Base-by-base conservation (phyloP, 2,329 filamentous ascomycete species). In the Eutypella sp. region DNA sequence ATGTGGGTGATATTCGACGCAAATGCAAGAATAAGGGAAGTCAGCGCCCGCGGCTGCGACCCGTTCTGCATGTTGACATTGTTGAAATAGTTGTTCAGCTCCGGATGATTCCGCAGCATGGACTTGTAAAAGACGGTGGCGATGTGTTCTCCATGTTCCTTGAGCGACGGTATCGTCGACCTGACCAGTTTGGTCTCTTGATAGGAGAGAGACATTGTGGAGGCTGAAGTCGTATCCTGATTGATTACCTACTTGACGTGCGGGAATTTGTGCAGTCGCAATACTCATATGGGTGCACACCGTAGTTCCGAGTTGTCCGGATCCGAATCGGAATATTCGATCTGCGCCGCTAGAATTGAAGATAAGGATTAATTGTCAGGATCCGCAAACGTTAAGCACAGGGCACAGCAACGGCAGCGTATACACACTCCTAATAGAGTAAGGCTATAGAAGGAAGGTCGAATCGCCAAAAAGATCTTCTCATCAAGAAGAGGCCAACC, bases 1-100 rank as follows among this genome's bases (percentile, higher is more conserved):
- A 75, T 77, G 66, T 79, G 69, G 63, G 84, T 79, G 62, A 89
- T 86, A 66, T 89, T 81, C 48, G 77, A 70, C 44, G 86, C 86
- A 58, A 88, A 90, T 52, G 79, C 81, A 53, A 85, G 80, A 40
- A 90, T 80, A 22, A 84, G 73, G 39, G 72, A 71, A 0, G 82
- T 83, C 23, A 87, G 69, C 3, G 83, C 82, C 16, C 71, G 70
- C 2, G 81, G 72, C 55, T 87, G 83, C 48, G 79, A 74, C 27
- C 79, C 76, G 34, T 78, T 84, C 50, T 70, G 68, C 65, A 85
- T 82, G 59, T 85, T 80, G 31, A 80, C 75, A 23, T 69, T 71
- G 67, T 89, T 89, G 75, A 90, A 89, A 65, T 85, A 72, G 63
- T 82, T 76, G 56, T 82, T 78, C 25, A 90, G 76, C 38, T 81